phyloP scores from a whole-genome alignment of 345 rosid species.

The Eucalyptus sp. region DNA sequence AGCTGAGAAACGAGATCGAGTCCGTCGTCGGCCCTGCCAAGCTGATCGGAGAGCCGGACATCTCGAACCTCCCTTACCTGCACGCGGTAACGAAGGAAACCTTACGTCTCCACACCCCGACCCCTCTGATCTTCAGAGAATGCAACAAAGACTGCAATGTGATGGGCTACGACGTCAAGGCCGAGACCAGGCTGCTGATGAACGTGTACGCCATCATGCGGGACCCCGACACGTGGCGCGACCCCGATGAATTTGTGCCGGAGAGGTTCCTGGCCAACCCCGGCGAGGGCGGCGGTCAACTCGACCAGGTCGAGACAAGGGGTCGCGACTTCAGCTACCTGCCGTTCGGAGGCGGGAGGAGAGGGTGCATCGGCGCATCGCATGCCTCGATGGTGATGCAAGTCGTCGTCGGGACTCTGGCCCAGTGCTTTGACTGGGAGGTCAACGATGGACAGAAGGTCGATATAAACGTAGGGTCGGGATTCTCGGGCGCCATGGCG shows the following conservation, averaged over 20 bases:
- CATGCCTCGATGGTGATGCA: constrained; percentile 6
- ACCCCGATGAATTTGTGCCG: constrained; percentile 25
- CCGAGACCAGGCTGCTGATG: constrained; percentile 25
- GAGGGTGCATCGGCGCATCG: constrained; percentile 24
- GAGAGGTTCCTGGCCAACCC: constrained; percentile 30
- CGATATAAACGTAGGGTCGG: constrained; percentile 13
- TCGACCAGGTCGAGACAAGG: constrained; percentile 14
- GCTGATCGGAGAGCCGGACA: constrained; percentile 27
- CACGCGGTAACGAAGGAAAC: constrained; percentile 29
- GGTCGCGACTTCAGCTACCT: constrained; percentile 14
- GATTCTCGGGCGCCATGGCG: constrained; percentile 11
- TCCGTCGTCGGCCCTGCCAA: constrained; percentile 9
- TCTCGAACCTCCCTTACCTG: constrained; percentile 31
- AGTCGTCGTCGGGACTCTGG: constrained; percentile 8
- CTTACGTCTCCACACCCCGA: constrained; percentile 37
- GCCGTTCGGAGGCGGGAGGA: constrained; percentile 24
- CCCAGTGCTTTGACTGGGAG: constrained; percentile 23
- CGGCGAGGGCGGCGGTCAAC: constrained; percentile 7
- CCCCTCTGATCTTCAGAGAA: constrained; percentile 39
- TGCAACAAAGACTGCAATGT: constrained; percentile 29
- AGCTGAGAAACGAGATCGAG: constrained; percentile 26
- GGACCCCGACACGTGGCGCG: constrained; percentile 24
- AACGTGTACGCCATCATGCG: constrained; percentile 35
- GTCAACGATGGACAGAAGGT: not conserved
- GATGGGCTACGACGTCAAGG: constrained; percentile 13